Base-by-base conservation (phyloP, 2,329 filamentous ascomycete species). In the Thelonectria discophora region DNA sequence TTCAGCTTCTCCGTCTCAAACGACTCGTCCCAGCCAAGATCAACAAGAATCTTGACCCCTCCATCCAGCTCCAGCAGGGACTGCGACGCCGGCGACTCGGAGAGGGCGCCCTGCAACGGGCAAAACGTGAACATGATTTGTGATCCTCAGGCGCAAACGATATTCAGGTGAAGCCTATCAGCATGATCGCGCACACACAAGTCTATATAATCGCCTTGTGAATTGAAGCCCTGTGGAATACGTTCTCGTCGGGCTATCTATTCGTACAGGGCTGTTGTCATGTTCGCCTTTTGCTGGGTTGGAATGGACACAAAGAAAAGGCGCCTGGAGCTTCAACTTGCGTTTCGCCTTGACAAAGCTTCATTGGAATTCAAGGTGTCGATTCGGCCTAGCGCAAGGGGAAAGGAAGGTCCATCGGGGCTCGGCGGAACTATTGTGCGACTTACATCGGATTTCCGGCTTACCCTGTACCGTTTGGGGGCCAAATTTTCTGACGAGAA, bases 21-120 rank as follows among this genome's bases (percentile, higher is more conserved):
- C 2, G 86, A 86, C 75, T 97, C 93, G 75, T 98, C 94, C 95
- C 95, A 99, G 62, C 95, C 95, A 46, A 97, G 90, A 75, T 97
- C 94, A 39, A 99, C 88, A 55, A 99, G 85, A 54, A 99, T 88
- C 78, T 98, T 98, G 79, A 99, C 90, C 61, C 94, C 95, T 66
- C 94, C 94, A 80, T 99, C 95, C 58, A 99, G 90, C 81, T 98
- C 94, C 49, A 99, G 83, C 37, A 99, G 87, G n/a, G 95, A 98
- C 77, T 97, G 93, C 65, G 93, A 96, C 45, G 94, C 94, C 60
- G 89, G 84, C 48, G 93, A 95, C 68, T 91, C 87, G 53, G 92
- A 94, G 73, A 96, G 92, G 63, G 95, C 94, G 75, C 95, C 95
- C 70, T 97, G 89, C 60, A 99, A 84, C 48, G 95, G 89, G 73